Percentiles rank a stretch among this genome's conserved stretches.
phyloP scores from a whole-genome alignment of 306 rosid species.

The Rosa multiflora region DNA sequence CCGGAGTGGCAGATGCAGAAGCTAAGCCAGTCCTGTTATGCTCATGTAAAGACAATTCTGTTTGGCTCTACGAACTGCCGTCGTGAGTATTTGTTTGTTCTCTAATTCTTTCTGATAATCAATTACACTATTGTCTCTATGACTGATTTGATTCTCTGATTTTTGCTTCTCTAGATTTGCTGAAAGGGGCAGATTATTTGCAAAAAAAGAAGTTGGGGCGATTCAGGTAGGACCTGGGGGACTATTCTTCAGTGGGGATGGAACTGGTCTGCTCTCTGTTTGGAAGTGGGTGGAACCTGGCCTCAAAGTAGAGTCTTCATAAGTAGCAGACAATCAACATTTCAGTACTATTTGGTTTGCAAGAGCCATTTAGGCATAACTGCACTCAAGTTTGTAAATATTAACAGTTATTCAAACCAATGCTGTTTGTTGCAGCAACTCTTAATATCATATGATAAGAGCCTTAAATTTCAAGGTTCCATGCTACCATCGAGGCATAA shows the following conservation, averaged over 20 bases:
- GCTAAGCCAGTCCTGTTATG: slow-evolving; percentile 32
- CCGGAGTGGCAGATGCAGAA: slow-evolving; percentile 34
- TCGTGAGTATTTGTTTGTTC: slow-evolving; percentile 31
- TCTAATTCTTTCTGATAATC: neutral
- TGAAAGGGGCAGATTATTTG: slow-evolving; percentile 42
- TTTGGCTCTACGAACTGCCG: slow-evolving; percentile 46
- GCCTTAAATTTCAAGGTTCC: neutral
- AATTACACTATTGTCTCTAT: no score
- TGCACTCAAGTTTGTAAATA: neutral
- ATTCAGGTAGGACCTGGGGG: slow-evolving; percentile 35
- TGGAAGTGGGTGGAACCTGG: slow-evolving; percentile 29
- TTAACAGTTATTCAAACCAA: neutral
- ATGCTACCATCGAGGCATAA: neutral
- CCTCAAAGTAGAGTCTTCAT: slow-evolving; percentile 4
- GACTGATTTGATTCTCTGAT: neutral
- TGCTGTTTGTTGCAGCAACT: neutral
- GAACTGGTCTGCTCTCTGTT: slow-evolving; percentile 33
- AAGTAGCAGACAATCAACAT: neutral
- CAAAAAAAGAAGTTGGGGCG: slow-evolving; percentile 22
- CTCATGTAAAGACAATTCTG: slow-evolving; percentile 40
- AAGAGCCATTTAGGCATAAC: neutral
- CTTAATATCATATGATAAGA: neutral
- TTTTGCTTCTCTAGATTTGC: slow-evolving; percentile 24
- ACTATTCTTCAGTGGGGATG: slow-evolving; percentile 45
- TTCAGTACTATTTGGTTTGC: neutral